Base-by-base conservation (phyloP, 306 rosid species). In the Psophocarpus tetragonolobus region DNA sequence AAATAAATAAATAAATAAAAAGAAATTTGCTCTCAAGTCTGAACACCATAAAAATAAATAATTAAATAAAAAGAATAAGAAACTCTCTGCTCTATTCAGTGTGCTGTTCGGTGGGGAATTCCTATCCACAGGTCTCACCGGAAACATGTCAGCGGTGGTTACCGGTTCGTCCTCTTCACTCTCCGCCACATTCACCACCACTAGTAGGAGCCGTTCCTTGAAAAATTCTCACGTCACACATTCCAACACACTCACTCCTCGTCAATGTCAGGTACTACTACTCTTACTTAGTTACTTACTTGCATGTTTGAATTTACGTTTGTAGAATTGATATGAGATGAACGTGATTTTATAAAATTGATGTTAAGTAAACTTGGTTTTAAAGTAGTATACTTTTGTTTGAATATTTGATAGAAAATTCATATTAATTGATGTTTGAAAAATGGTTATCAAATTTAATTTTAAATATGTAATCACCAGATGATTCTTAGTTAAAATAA, bases 81-180 rank as follows among this genome's bases (percentile, higher is more conserved):
- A 23, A 0, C 39, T 15, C 10, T 65, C 54, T 53, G n/a, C 39
- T 51, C 51, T 33, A 41, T 76, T 33, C 32, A 70, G 45, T 20
- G 17, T 14, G 51, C 38, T 38, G 33, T 35, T 18, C 7, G 47
- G 69, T 54, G 68, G 26, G 26, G 14, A 75, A 44, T 71, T 67
- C 53, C 51, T 54, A 44, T 50, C 73, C 81, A 75, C 77, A 27
- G 23, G 7, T 39, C 78, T 3, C 9, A 7, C 68, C 44, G 10
- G 56, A 82, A 67, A 60, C 66, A 93, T 93, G 95, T 88, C 98
- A 36, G 82, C 88, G 30, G 86, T 87, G 84, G 88, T 87, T 60
- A 93, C 91, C 27, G 85, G 89, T 42, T 87, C 89, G 26, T 80
- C 93, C 3, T 85, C 97, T 48, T 85, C 91, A 38, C 84, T 74